These are phyloP conservation scores for Phaeophleospora eucalypticola DNA, from an alignment of 2,329 filamentous ascomycete genomes.

Conservation along the genomic window DNA sequence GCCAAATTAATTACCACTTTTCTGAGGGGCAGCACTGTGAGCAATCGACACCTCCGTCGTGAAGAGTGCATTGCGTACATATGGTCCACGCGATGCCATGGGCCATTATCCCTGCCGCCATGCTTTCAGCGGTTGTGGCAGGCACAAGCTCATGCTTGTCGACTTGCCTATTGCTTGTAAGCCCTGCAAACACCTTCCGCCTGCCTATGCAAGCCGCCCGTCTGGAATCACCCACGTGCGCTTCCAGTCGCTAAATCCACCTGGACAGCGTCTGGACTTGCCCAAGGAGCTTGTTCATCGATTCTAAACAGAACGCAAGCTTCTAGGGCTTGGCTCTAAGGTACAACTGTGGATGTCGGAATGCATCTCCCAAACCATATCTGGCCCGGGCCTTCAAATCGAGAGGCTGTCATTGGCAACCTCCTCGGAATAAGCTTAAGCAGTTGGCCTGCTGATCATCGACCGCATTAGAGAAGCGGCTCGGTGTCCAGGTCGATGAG, in stretches of 20 bases:
- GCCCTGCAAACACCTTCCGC: neutral
- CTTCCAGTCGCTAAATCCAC: neutral
- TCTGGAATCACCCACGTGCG: neutral
- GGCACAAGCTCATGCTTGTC: neutral
- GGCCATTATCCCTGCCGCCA: neutral
- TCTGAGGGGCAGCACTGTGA: no score
- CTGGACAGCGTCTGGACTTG: neutral
- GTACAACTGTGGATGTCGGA: neutral
- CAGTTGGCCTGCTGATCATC: neutral
- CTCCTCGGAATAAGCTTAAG: neutral
- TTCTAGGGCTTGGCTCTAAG: no score
- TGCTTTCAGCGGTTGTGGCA: neutral
- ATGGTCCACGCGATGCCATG: no score
- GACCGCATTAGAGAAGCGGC: neutral
- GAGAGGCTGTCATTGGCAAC: neutral
- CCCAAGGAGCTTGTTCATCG: no score
- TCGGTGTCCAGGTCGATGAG: neutral
- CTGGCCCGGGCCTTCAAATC: neutral
- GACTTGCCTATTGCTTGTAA: neutral
- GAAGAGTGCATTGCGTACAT: no score
- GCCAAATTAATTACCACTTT: no score
- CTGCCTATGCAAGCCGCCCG: neutral
- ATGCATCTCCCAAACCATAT: neutral
- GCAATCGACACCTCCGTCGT: no score
- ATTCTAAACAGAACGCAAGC: no score